Evolutionary conservation across 352 stramenopile species (phyloP), one percentile per base, ranked within the genome.

Genomic region (Phytopythium vexans): DNA sequence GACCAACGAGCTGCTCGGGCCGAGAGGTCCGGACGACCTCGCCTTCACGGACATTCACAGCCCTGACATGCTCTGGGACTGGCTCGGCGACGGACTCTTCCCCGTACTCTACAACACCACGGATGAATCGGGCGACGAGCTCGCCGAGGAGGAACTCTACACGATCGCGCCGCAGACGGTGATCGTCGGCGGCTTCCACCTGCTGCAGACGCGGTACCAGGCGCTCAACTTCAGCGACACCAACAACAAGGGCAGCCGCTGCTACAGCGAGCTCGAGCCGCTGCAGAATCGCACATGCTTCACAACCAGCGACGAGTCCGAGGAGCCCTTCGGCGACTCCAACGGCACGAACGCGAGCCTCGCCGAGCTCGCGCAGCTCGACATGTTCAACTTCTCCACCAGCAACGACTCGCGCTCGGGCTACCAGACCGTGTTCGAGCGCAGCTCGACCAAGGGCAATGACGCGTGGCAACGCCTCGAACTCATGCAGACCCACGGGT

Each of bases 101-200:
- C 55, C 49, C 3, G 63, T 76, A 0, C 64, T 86, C 14, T 88
- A 88, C 41, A 72, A 49, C 1, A 70, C 70, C 33, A 75, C 52
- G 9, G 62, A 74, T 27, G 59, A 42, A 2, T 21, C 38, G 31
- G 56, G 66, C 1, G 34, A 61, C 3, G 10, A 33, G 8, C 43
- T 54, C 1, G 50, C 15, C 14, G 15, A 35, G 0, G 55, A 77
- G 3, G 64, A 82, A 42, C 33, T 64, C 14, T 89, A 86, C 57
- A 89, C 74, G 3, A 57, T 89, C 21, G 79, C 79, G 9, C 76
- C 76, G 3, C 76, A 86, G 42, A 89, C 72, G 0, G 52, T 77
- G 8, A 86, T 89, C 35, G 64, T 89, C 9, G 74, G 76, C 7
- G 76, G 79, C 21, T 89, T 89, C 60, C 69, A 88, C 41, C n/a